Conservation (phyloP, 805 yeast genomes). For the Deakozyma indianensis region DNA sequence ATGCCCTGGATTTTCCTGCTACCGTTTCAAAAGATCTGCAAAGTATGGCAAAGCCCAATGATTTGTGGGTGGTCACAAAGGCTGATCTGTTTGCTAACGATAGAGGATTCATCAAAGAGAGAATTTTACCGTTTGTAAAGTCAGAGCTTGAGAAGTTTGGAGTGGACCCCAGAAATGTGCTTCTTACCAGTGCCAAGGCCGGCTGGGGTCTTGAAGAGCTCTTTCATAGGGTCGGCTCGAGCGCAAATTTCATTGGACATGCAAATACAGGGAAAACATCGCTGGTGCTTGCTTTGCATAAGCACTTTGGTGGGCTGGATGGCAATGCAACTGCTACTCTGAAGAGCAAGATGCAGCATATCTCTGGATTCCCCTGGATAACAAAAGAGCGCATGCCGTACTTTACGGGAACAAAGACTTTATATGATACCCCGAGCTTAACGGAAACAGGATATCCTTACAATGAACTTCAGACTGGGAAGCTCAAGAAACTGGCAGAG, state of each 20-base stretch:
- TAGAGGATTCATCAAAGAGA: not conserved
- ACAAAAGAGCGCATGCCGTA: not conserved
- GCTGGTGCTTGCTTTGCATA: not conserved
- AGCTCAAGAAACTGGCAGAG: not conserved
- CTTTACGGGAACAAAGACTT: not conserved
- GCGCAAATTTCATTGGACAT: not conserved
- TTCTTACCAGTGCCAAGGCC: not conserved
- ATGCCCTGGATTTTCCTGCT: not conserved
- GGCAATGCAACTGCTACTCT: not conserved
- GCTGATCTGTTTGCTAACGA: not conserved
- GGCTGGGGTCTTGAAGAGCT: not conserved
- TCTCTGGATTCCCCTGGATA: not conserved
- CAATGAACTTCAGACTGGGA: not conserved
- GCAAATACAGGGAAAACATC: not conserved
- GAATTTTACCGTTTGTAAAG: not conserved
- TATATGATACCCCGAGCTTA: not conserved
- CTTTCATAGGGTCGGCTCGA: not conserved
- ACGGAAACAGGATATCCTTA: not conserved
- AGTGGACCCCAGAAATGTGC: not conserved
- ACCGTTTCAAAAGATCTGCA: not conserved
- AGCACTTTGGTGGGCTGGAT: not conserved
- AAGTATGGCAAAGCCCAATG: not conserved
- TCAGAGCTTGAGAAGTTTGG: not conserved
- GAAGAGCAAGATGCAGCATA: not conserved
- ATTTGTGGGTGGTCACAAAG: not conserved